Evolutionary conservation across 805 yeast species (phyloP).

Genomic region (Yamadazyma scolyti): DNA sequence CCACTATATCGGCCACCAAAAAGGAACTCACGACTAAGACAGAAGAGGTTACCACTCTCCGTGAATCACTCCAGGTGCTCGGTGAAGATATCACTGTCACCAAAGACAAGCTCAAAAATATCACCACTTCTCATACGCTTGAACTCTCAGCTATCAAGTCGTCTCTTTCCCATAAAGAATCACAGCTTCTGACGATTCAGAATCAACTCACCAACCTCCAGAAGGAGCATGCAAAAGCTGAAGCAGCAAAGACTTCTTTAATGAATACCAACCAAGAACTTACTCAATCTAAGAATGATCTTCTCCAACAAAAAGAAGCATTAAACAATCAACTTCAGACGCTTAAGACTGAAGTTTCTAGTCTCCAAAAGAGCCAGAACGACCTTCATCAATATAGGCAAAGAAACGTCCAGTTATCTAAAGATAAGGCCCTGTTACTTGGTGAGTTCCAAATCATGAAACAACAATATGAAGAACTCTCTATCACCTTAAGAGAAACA

Average conservation of each 20-base stretch:
- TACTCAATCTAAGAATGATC: slow-evolving; percentile 35
- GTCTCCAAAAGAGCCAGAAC: too few relatives aligned
- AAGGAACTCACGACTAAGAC: slow-evolving; percentile 35
- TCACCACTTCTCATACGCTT: too few relatives aligned
- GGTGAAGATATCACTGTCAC: slow-evolving; percentile 80
- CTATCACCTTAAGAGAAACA: slow-evolving; percentile 64
- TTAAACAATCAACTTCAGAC: too few relatives aligned
- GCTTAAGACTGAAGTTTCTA: too few relatives aligned
- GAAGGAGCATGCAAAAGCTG: neutral
- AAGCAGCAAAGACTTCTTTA: slow-evolving; percentile 21
- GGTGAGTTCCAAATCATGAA: slow-evolving; percentile 44
- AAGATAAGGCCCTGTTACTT: slow-evolving; percentile 31
- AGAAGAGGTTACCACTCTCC: slow-evolving; percentile 65
- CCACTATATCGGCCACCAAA: too few relatives aligned
- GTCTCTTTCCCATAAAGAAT: too few relatives aligned
- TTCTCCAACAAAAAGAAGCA: slow-evolving; percentile 45
- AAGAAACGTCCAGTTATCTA: too few relatives aligned
- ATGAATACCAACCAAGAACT: slow-evolving; percentile 29
- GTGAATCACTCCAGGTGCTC: slow-evolving; percentile 71
- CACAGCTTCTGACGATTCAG: too few relatives aligned
- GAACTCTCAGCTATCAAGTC: too few relatives aligned
- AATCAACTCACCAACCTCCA: slow-evolving; percentile 35
- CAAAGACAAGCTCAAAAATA: slow-evolving; percentile 56
- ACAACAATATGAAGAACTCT: slow-evolving; percentile 70
- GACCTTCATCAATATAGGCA: too few relatives aligned